phyloP scores from a whole-genome alignment of 225 moss, liverwort and hornwort species.

The Bryum argenteum region DNA sequence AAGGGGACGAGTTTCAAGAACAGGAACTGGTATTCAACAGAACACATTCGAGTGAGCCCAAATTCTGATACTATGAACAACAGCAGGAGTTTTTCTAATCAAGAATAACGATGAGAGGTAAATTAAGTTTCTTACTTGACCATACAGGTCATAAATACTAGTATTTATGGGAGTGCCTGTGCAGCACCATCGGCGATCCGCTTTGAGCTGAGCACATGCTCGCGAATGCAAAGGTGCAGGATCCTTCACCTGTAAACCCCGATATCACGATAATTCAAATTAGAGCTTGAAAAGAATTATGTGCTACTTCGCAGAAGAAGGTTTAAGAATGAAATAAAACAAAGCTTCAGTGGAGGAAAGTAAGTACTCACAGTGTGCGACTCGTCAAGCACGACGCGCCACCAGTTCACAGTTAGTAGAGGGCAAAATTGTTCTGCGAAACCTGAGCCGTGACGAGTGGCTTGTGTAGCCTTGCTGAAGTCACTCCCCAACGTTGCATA shows the following conservation, averaged over 20 bases:
- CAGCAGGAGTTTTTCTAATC: not conserved
- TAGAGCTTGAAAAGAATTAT: slow-evolving; percentile 13
- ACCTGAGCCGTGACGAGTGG: slow-evolving; percentile 95
- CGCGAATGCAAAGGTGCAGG: slow-evolving; percentile 98
- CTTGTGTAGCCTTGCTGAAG: slow-evolving; percentile 99
- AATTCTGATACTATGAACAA: no score
- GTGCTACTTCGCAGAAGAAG: not conserved
- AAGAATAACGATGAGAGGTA: not conserved
- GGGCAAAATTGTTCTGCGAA: slow-evolving; percentile 99
- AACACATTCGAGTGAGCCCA: not conserved
- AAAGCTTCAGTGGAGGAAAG: slow-evolving; percentile 4
- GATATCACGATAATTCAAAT: slow-evolving; percentile 19
- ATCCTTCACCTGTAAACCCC: slow-evolving; percentile 79
- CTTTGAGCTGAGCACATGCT: slow-evolving; percentile 96
- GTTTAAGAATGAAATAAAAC: no score
- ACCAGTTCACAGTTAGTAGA: slow-evolving; percentile 94
- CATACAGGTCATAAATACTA: slow-evolving; percentile 96
- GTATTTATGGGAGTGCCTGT: slow-evolving; percentile 99
- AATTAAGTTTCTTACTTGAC: slow-evolving; percentile 62
- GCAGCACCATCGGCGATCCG: slow-evolving; percentile 98
- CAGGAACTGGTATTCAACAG: slow-evolving; percentile 69
- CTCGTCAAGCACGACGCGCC: slow-evolving; percentile 98
- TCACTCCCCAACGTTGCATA: slow-evolving; percentile 98
- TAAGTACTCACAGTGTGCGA: slow-evolving; percentile 79
- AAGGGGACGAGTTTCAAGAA: slow-evolving; percentile 91